These are phyloP conservation scores for Pichia sp. DNA, from an alignment of 1,139 yeast species.

Conservation along the genomic window DNA sequence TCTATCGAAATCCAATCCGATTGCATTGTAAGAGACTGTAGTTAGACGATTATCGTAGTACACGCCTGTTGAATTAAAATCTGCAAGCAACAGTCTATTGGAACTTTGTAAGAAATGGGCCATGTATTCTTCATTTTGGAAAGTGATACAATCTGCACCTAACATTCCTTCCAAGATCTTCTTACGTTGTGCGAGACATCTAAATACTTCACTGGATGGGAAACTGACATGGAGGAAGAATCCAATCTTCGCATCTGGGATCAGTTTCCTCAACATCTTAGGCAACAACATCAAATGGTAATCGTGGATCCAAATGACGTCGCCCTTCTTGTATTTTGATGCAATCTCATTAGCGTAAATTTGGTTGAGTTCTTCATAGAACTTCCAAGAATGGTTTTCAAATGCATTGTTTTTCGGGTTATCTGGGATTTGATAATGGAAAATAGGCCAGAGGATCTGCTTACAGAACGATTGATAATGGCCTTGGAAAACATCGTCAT, in stretches of 20 bases:
- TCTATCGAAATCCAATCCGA: conserved; percentile 80
- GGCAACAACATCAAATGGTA: conserved; percentile 90
- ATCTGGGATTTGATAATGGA: conserved; percentile 96
- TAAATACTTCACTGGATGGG: conserved; percentile 93
- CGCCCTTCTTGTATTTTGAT: conserved; percentile 62
- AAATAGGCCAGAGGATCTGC: conserved; percentile 94
- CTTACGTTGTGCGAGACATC: conserved; percentile 88
- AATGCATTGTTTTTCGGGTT: conserved; percentile 92
- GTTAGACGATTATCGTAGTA: conserved; percentile 66
- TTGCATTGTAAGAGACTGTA: conserved; percentile 68
- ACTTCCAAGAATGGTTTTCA: conserved; percentile 93
- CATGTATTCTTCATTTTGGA: conserved; percentile 91
- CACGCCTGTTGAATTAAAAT: conserved; percentile 74
- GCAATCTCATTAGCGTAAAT: conserved; percentile 76
- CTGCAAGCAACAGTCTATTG: conserved; percentile 78
- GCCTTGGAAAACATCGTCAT: conserved; percentile 81
- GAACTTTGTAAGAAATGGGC: conserved; percentile 93
- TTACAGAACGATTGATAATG: conserved; percentile 90
- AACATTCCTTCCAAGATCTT: conserved; percentile 77
- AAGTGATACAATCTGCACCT: conserved; percentile 85
- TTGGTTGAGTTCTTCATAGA: conserved; percentile 74
- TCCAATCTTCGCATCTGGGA: conserved; percentile 88
- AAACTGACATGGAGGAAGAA: conserved; percentile 91
- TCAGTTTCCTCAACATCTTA: conserved; percentile 67
- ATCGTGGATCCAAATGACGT: conserved; percentile 89